A percentile compares a stretch with the other conserved stretches of the same genome.
phyloP scores from a whole-genome alignment of 805 yeast species.

The Barnettozyma salicaria region DNA sequence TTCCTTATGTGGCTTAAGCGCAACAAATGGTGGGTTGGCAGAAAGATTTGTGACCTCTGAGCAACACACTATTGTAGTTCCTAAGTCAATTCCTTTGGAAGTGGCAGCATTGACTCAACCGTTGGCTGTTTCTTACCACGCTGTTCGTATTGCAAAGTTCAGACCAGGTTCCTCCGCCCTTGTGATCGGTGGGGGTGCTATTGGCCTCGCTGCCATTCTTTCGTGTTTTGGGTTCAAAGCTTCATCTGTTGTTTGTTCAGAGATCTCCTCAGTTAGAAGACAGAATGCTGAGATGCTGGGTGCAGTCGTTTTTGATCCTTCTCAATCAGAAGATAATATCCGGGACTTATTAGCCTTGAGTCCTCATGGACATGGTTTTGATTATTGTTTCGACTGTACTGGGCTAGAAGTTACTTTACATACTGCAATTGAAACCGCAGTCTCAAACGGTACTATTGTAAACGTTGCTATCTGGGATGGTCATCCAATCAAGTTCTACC shows the following conservation, averaged over 20 bases:
- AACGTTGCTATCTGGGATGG: constrained; percentile 65
- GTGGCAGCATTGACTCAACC: constrained; percentile 54
- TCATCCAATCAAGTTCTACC: constrained; percentile 41
- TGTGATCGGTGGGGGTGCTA: constrained; percentile 51
- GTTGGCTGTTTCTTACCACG: constrained; percentile 55
- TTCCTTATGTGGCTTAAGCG: constrained; percentile 51
- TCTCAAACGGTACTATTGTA: constrained; percentile 51
- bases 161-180: constrained; percentile 40
- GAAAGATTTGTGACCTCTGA: constrained; percentile 41
- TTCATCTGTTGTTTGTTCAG: constrained; percentile 41
- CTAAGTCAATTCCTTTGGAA: constrained; percentile 35
- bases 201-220: constrained; percentile 44
- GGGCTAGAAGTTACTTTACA: constrained; percentile 49
- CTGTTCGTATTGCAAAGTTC: constrained; percentile 37
- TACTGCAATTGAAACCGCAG: constrained; percentile 43
- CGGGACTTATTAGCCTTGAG: constrained; percentile 33
- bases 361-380: constrained; percentile 40
- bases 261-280: constrained; percentile 44
- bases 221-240: constrained; percentile 44
- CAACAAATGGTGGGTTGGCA: constrained; percentile 49
- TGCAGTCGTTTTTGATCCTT: constrained; percentile 47
- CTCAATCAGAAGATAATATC: constrained; percentile 31
- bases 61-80: constrained; percentile 36
- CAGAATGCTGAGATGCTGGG: constrained; percentile 42
- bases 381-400: constrained; percentile 47